Base-by-base conservation (phyloP, 2,329 filamentous ascomycete genomes). In the Verticillium dahliae region DNA sequence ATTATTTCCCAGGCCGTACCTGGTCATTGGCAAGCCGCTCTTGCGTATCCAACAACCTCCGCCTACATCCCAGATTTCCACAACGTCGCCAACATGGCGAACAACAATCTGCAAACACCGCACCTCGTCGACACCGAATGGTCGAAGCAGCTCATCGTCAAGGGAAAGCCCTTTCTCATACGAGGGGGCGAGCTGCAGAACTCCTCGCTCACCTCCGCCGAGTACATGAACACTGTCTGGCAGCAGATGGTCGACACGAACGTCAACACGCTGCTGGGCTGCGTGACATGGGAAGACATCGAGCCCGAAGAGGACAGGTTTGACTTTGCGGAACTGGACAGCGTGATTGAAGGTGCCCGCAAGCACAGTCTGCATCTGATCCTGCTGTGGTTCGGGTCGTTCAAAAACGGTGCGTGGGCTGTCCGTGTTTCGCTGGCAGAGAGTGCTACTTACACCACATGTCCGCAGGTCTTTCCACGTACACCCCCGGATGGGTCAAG, bases 181-280 rank as follows among this genome's bases (percentile, higher is more conserved):
- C 67, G 69, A 15, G 66, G 67, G 1, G 69, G 66, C 54, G 71
- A 73, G 64, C 68, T 72, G 18, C 71, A 73, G 31, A 72, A 73
- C 65, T 73, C 71, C 7, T 73, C 72, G 4, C 60, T 72, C 38
- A 69, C 64, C 18, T 67, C 66, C 4, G 63, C 69, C 10, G 56
- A 60, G 55, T 72, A 68, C 61, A 74, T 74, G 72, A 56, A 59
- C 9, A 60, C 63, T 1, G 66, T 73, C 9, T 72, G 67, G 67
- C 65, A 63, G n/a, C 65, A 65, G 56, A 67, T 74, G 66, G 64
- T 60, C 55, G 65, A 63, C 34, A 62, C 62, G 18, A 64, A 69
- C 52, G 65, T 73, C 63, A 74, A 74, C 62, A 74, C 72, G 2
- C 62, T 74, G 9, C 67, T 73, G 1, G 72, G 71, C 4, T 67